phyloP scores from a whole-genome alignment of 2,329 filamentous ascomycete species.

The Aspergillus vadensis region DNA sequence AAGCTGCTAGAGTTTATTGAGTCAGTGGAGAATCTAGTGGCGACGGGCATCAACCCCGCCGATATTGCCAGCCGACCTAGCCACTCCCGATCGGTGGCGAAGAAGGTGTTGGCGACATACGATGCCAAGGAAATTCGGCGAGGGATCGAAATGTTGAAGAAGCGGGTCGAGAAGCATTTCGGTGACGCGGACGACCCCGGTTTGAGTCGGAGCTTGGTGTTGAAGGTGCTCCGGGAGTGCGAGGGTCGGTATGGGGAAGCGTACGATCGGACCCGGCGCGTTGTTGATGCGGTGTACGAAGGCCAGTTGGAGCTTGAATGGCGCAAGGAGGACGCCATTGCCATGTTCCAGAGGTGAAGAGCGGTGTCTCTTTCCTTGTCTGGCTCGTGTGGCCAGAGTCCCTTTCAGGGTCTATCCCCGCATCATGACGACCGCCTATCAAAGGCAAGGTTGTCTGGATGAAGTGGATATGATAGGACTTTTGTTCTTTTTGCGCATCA shows the following conservation, averaged over 20 bases:
- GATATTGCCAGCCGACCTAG: slow-evolving; percentile 76
- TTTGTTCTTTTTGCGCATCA: slow-evolving; percentile 15
- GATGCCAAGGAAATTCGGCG: slow-evolving; percentile 84
- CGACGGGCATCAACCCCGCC: slow-evolving; percentile 57
- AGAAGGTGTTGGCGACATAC: slow-evolving; percentile 79
- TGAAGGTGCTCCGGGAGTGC: slow-evolving; percentile 62
- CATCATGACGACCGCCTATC: not conserved
- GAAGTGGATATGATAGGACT: slow-evolving; percentile 10
- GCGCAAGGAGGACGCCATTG: slow-evolving; percentile 48
- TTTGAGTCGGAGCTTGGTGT: slow-evolving; percentile 61
- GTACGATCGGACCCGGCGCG: slow-evolving; percentile 52
- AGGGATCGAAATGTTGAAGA: slow-evolving; percentile 85
- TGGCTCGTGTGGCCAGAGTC: not conserved
- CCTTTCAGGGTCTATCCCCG: slow-evolving; percentile 6
- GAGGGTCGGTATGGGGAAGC: slow-evolving; percentile 58
- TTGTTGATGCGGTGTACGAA: slow-evolving; percentile 50
- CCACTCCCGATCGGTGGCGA: slow-evolving; percentile 79
- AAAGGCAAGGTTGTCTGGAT: slow-evolving; percentile 3
- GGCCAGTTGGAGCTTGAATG: slow-evolving; percentile 51
- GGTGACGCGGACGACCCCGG: slow-evolving; percentile 79
- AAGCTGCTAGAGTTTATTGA: slow-evolving; percentile 91
- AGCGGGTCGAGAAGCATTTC: slow-evolving; percentile 96
- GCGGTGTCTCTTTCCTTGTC: slow-evolving; percentile 10
- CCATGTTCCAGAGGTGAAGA: slow-evolving; percentile 45
- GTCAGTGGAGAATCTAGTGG: slow-evolving; percentile 74